Conservation (phyloP, 768 basidiomycete species). For the Pisolithus tinctorius region DNA sequence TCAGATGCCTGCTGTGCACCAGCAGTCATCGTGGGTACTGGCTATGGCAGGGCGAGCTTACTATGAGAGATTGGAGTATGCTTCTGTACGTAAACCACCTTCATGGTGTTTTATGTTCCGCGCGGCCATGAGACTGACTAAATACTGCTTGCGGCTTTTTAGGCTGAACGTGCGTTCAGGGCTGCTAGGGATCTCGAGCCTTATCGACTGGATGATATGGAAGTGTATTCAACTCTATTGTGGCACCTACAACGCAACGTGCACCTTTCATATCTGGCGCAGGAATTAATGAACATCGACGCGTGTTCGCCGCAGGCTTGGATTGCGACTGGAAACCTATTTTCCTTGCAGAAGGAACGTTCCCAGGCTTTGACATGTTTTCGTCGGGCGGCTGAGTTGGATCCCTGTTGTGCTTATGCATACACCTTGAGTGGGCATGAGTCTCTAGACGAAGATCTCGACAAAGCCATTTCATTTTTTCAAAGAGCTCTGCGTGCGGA, state of each 20-base stretch:
- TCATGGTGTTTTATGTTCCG: slow-evolving; percentile 3
- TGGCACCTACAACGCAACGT: slow-evolving; percentile 90
- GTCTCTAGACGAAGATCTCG: slow-evolving; percentile 91
- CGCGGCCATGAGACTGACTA: slow-evolving; percentile 11
- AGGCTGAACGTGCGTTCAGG: slow-evolving; percentile 90
- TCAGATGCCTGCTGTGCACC: slow-evolving; percentile 64
- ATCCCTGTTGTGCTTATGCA: slow-evolving; percentile 88
- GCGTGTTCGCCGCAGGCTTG: slow-evolving; percentile 84
- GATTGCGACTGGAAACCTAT: slow-evolving; percentile 96
- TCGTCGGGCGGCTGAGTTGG: slow-evolving; percentile 82
- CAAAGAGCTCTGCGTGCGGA: slow-evolving; percentile 88
- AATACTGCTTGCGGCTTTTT: slow-evolving; percentile 16
- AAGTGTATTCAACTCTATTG: slow-evolving; percentile 90
- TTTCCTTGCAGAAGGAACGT: slow-evolving; percentile 92
- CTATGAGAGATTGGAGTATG: slow-evolving; percentile 87
- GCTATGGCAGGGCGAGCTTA: slow-evolving; percentile 81
- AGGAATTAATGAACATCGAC: slow-evolving; percentile 81
- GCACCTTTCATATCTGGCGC: slow-evolving; percentile 85
- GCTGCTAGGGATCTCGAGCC: slow-evolving; percentile 79
- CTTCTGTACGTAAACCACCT: slow-evolving; percentile 53
- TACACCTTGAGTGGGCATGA: slow-evolving; percentile 97
- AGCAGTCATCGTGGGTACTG: slow-evolving; percentile 70
- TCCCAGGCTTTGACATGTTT: slow-evolving; percentile 92
- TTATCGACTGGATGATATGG: slow-evolving; percentile 89
- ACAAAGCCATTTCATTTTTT: slow-evolving; percentile 88